Evolutionary conservation across 2,329 filamentous ascomycete genomes (phyloP), one percentile per base, ranked within the genome.

Genomic region (Pseudogymnoascus sp.): DNA sequence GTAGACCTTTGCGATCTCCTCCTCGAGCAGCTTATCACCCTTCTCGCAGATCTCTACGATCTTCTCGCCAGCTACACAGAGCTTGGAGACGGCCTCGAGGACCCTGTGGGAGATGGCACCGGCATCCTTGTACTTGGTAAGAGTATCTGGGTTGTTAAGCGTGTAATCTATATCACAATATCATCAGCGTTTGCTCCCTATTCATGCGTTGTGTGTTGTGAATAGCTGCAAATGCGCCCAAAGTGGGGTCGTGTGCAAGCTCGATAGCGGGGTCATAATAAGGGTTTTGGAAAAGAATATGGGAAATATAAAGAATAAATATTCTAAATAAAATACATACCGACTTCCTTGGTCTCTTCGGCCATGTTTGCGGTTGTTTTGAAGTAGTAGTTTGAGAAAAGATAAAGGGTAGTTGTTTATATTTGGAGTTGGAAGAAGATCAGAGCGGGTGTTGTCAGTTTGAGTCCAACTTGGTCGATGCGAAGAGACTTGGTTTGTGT

Each of bases 51-150:
- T 84, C 70, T 91, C 87, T 70, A 97, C 83, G 71, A 97, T 91
- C 82, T 96, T 97, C 76, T 88, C 89, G 69, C 91, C 93, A 65
- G 93, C 88, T 64, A 89, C 81, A 74, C 90, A 85, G 65, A 87
- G 79, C 74, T 83, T 80, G 63, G 82, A 79, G 67, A 99, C 93
- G 69, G 88, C 88, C 70, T 91, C 90, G 68, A 99, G 85, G 69
- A 96, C 93, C 80, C 93, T 96, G 76, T 97, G 90, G 59, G 93
- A 94, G 77, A 99, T 97, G 74, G 89, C 83, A 65, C 90, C 93
- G 62, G 94, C 94, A 67, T 89, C 92, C 87, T 96, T 97, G 84
- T 97, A 97, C 83, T 97, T 99, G 78, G 94, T 97, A 70, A 99
- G 84, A 71, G 91, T 97, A 75, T 95, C 90, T 64, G 90, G 90